Conservation (phyloP, 2,329 filamentous ascomycete species). For the Beauveria asiatica region DNA sequence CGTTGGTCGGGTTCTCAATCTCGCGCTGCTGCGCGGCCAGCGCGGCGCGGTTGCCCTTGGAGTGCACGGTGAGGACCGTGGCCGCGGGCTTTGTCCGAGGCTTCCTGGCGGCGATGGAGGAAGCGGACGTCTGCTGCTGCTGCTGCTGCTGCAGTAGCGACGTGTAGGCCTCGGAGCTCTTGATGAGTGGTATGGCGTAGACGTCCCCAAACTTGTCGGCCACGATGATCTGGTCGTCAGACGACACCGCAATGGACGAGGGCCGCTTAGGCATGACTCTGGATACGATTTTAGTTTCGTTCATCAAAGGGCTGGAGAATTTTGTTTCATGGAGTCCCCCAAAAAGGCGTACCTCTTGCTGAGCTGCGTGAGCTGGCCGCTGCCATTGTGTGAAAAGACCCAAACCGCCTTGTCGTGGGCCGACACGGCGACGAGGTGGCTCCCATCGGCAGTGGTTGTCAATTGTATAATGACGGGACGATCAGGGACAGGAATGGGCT, state of each 20-base stretch:
- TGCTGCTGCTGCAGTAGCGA: constrained; percentile 9
- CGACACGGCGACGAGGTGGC: constrained; percentile 68
- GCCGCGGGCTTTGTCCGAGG: constrained; percentile 39
- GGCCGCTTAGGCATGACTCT: constrained; percentile 87
- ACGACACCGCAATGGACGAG: constrained; percentile 62
- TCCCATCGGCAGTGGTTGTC: constrained; percentile 51
- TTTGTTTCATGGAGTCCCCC: no score
- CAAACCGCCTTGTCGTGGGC: constrained; percentile 88
- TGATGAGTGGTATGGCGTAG: constrained; percentile 71
- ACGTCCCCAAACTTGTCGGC: constrained; percentile 98
- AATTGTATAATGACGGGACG: constrained; percentile 62
- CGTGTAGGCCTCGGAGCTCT: constrained; percentile 14
- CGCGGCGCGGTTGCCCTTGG: constrained; percentile 51
- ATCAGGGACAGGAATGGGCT: constrained; percentile 32
- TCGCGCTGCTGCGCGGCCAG: constrained; percentile 50
- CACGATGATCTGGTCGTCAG: constrained; percentile 65
- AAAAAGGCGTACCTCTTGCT: constrained; percentile 56
- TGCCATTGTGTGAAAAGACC: constrained; percentile 61
- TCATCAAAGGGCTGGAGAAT: no score
- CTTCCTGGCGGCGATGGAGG: constrained; percentile 11
- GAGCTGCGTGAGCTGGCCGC: constrained; percentile 54
- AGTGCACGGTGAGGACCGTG: constrained; percentile 55
- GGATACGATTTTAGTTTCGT: no score
- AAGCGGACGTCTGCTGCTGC: constrained; percentile 15
- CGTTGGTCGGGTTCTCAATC: constrained; percentile 22